Percentiles rank a stretch among this genome's conserved stretches.
Evolutionary conservation across 805 yeast species (phyloP).

Genomic region (Maudiozyma turicensis): DNA sequence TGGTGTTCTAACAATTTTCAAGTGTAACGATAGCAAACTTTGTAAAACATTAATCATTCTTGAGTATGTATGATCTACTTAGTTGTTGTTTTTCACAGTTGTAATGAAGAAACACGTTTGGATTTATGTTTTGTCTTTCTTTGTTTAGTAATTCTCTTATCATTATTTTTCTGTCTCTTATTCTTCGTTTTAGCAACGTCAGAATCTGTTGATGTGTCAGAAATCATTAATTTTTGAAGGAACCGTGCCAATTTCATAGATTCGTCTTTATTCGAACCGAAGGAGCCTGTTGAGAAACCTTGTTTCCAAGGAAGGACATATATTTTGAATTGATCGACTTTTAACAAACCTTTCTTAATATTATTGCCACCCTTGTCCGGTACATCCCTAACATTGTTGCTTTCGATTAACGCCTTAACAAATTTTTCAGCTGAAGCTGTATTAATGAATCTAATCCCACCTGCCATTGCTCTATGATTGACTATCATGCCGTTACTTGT

Average conservation of each 20-base stretch:
- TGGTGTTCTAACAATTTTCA: neutral
- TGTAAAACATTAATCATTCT: neutral
- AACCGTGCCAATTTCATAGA: constrained; percentile 15
- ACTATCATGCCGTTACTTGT: constrained; percentile 12
- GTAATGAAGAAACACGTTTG: neutral
- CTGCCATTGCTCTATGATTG: constrained; percentile 22
- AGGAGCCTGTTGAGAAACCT: constrained; percentile 15
- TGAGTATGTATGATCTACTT: neutral
- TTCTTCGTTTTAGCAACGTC: neutral
- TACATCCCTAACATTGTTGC: constrained; percentile 1
- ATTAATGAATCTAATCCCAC: constrained; percentile 19
- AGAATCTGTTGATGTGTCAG: constrained; percentile 2
- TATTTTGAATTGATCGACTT: constrained; percentile 12
- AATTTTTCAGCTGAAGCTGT: constrained; percentile 10
- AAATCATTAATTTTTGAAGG: constrained; percentile 10
- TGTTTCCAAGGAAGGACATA: constrained; percentile 17
- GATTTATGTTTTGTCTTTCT: too few relatives aligned
- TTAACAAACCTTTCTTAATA: constrained; percentile 15
- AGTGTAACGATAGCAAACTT: neutral
- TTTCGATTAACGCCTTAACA: constrained; percentile 2
- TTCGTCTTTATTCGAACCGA: constrained; percentile 17
- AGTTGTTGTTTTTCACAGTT: neutral
- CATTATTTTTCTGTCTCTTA: constrained; percentile 4
- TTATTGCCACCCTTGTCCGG: neutral
- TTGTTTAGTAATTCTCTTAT: constrained; percentile 3